Evolutionary conservation across 345 rosid genomes (phyloP).

Genomic region (Camelina hispida): DNA sequence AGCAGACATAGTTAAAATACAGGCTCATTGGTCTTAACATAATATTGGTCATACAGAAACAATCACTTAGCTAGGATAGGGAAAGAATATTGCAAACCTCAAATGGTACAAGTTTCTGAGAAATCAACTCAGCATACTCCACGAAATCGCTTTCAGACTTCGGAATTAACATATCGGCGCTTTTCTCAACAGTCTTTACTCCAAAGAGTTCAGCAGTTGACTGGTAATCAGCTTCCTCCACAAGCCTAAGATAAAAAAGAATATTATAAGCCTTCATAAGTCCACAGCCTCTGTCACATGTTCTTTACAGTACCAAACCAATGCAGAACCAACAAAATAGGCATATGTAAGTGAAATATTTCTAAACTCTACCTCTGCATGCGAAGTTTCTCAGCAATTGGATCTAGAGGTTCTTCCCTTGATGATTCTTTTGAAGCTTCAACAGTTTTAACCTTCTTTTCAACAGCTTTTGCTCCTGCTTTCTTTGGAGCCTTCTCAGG

Average conservation of each 20-base stretch:
- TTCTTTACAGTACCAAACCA: neutral
- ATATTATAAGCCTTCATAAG: neutral
- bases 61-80: constrained; percentile 1
- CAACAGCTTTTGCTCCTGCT: constrained; percentile 51
- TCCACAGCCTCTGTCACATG: neutral
- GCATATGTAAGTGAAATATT: constrained; percentile 2
- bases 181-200: constrained; percentile 62
- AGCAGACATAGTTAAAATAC: neutral
- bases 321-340: neutral
- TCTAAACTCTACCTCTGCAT: constrained; percentile 63
- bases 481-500: constrained; percentile 56
- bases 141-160: constrained; percentile 85
- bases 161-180: constrained; percentile 72
- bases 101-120: constrained; percentile 64
- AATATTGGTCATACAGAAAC: neutral
- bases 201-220: constrained; percentile 75
- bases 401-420: constrained; percentile 61
- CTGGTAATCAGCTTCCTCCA: constrained; percentile 90
- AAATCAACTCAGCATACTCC: constrained; percentile 87
- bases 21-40: neutral
- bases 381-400: constrained; percentile 73
- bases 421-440: constrained; percentile 39
- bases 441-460: constrained; percentile 58
- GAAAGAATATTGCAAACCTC: constrained; percentile 56
- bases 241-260: constrained; percentile 60